Evolutionary conservation across 306 rosid genomes (phyloP).

Genomic region (Cucumis hystrix): DNA sequence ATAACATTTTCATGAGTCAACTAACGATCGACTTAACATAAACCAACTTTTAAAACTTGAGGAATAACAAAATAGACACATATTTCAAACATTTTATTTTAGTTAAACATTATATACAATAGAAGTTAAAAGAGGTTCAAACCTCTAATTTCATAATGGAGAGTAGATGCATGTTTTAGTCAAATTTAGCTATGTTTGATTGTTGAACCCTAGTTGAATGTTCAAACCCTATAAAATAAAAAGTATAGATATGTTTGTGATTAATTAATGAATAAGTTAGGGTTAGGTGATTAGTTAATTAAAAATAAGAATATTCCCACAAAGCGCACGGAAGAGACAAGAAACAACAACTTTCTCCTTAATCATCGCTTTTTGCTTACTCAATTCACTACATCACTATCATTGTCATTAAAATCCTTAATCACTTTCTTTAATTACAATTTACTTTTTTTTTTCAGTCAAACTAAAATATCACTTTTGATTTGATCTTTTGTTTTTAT

Average conservation of each 20-base stretch:
- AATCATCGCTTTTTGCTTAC: constrained; percentile 15
- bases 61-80: too few species aligned
- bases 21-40: too few species aligned
- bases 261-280: neutral
- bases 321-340: constrained; percentile 13
- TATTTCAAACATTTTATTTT: too few species aligned
- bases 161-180: too few species aligned
- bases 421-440: neutral
- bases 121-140: too few species aligned
- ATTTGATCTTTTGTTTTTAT: neutral
- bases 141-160: too few species aligned
- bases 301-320: neutral
- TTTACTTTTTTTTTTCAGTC: neutral
- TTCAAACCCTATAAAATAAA: neutral
- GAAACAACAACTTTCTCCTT: constrained; percentile 22
- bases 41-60: too few species aligned
- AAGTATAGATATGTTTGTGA: neutral
- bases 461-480: neutral
- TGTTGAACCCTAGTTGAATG: neutral
- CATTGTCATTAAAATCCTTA: neutral
- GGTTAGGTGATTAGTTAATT: constrained; percentile 1
- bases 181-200: too few species aligned
- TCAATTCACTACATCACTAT: constrained; percentile 1
- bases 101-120: too few species aligned
- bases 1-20: too few species aligned